A percentile compares a stretch with the other conserved stretches of the same genome.
Conservation (phyloP, 2,329 filamentous ascomycete species). For the Akanthomyces lecanii region DNA sequence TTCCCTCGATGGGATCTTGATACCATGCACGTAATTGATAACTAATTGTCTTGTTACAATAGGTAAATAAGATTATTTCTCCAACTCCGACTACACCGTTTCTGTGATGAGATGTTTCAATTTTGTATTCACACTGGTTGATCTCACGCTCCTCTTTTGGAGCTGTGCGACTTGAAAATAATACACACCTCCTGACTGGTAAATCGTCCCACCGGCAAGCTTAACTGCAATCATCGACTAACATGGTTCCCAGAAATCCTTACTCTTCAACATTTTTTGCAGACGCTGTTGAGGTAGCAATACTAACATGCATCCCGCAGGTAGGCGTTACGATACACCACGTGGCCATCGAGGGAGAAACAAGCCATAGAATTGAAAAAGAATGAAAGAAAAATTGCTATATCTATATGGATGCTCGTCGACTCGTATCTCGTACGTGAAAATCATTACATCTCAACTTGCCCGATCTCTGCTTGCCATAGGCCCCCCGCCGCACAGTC, state of each 20-base stretch:
- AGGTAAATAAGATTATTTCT: constrained; percentile 32
- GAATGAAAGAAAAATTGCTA: constrained; percentile 10
- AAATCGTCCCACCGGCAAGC: constrained; percentile 26
- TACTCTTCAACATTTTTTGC: background rate
- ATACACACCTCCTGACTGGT: constrained; percentile 51
- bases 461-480: background rate
- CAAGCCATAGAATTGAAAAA: background rate
- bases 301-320: constrained; percentile 7
- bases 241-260: background rate
- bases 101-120: constrained; percentile 44
- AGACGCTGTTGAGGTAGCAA: background rate
- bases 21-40: constrained; percentile 10
- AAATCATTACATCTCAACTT: background rate
- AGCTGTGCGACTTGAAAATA: constrained; percentile 47
- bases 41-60: constrained; percentile 30
- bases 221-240: background rate
- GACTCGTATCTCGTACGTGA: background rate
- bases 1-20: background rate
- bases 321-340: background rate
- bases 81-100: constrained; percentile 21
- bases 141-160: constrained; percentile 37
- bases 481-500: too few relatives aligned
- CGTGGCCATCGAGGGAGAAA: background rate
- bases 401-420: background rate
- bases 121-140: constrained; percentile 59